Base-by-base conservation (phyloP, 495 filamentous ascomycete genomes). In the Xylaria nigripes region DNA sequence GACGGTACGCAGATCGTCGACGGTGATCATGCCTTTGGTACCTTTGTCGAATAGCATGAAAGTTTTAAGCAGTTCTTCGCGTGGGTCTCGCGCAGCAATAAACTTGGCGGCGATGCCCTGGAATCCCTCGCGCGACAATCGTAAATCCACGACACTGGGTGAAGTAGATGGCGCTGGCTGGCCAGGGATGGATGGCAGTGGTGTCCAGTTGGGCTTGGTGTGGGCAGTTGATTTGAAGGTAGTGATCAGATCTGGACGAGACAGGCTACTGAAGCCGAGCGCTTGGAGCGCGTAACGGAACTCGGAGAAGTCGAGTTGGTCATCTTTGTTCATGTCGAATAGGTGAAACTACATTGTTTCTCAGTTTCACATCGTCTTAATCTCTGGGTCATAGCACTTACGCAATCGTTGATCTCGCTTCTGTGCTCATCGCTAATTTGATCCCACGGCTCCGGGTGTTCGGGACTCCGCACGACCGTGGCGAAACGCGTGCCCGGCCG, bases 231-330 rank as follows among this genome's bases (percentile, higher is more conserved):
- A 81, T 48, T 82, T 84, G 15, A 95, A 80, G 53, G 91, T 78
- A 44, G 73, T 69, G 61, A 90, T 81, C 48, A 95, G 86, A 64
- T 94, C 90, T 60, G 82, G 69, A 71, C 94, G 94, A 24, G 86
- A 80, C 41, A 90, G 43, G 58, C 57, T 80, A 50, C 90, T 90
- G 78, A 97, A 97, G 60, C 92, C 92, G 15, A 97, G 83, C 6
- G 92, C 92, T 73, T 94, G 93, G 67, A 96, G 89, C 55, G 93
- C 89, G 75, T 96, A 94, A 75, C 93, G 91, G 68, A 97, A 87
- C 70, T 97, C 92, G 70, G 95, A 91, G 81, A 96, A 96, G 70
- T 96, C 91, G 59, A 97, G 89, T 62, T 87, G 80, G 48, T 82
- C 79, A 75, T 97, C 91, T 72, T 92, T 91, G 79, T 97, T 93